Conservation (phyloP, 257 asterid genomes). For the Solanum chiquidenum region DNA sequence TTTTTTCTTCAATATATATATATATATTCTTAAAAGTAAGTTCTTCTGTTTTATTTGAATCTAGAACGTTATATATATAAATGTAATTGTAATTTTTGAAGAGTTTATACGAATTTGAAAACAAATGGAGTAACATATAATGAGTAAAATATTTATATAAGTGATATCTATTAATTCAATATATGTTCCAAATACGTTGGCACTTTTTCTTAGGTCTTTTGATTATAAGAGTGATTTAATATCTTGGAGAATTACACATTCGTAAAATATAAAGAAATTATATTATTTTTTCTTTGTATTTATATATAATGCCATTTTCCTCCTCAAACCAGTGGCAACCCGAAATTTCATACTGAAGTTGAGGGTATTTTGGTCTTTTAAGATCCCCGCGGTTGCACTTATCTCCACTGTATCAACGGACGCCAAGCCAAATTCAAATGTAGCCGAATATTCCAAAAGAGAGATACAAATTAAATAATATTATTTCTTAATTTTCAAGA, state of each 20-base stretch:
- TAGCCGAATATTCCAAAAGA: constrained; percentile 4
- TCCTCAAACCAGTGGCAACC: constrained; percentile 16
- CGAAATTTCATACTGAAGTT: background rate
- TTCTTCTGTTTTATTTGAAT: too few relatives aligned
- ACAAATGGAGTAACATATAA: too few relatives aligned
- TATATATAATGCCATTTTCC: background rate
- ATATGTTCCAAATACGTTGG: too few relatives aligned
- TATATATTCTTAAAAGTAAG: too few relatives aligned
- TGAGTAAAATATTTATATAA: too few relatives aligned
- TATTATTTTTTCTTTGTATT: background rate
- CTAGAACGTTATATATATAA: too few relatives aligned
- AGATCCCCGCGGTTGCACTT: background rate
- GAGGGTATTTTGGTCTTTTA: background rate
- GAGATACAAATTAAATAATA: background rate
- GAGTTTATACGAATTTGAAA: too few relatives aligned
- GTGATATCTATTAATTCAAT: too few relatives aligned
- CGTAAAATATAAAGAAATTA: background rate
- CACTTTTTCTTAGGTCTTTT: background rate
- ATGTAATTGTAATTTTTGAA: too few relatives aligned
- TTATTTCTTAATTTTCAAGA: background rate
- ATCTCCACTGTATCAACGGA: constrained; percentile 12
- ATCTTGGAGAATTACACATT: background rate
- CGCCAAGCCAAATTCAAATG: constrained; percentile 15
- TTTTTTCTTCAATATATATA: too few relatives aligned
- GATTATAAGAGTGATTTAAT: background rate